Conservation (phyloP, 148 eudicot genomes). For the Vaccinium darrowii region DNA sequence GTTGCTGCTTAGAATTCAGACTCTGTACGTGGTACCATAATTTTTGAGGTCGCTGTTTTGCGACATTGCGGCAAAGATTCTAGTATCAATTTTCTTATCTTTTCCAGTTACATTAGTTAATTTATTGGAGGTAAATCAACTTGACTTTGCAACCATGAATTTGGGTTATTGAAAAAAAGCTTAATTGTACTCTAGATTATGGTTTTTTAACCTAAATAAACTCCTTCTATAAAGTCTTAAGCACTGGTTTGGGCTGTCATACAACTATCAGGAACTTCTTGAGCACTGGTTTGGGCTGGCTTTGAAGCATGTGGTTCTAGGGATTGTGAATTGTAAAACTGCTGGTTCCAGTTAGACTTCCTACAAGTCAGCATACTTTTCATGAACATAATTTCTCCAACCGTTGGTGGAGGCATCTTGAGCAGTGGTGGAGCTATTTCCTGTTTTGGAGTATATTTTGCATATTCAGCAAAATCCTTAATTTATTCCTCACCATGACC, state of each 20-base stretch:
- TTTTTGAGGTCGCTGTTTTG: conserved; percentile 3
- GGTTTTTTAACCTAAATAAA: not conserved
- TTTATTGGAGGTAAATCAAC: conserved; percentile 9
- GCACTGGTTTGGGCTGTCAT: no score
- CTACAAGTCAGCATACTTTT: not conserved
- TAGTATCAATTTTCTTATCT: not conserved
- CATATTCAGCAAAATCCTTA: not conserved
- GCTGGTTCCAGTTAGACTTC: not conserved
- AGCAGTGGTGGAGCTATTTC: no score
- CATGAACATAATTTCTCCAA: not conserved
- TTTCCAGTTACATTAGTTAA: not conserved
- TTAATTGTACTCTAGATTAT: not conserved
- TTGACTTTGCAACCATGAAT: conserved; percentile 4
- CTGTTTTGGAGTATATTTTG: no score
- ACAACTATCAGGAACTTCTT: not conserved
- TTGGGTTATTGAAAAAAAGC: not conserved
- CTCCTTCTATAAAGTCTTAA: not conserved
- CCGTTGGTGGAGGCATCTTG: not conserved
- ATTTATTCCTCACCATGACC: not conserved
- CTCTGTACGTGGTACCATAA: not conserved
- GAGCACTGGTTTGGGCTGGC: not conserved
- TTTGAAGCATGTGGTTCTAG: not conserved
- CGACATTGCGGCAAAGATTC: not conserved
- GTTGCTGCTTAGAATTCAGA: conserved; percentile 37
- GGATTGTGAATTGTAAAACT: not conserved